Evolutionary conservation across 2,329 filamentous ascomycete genomes (phyloP).

Genomic region (Zelopaecilomyces penicillatus): DNA sequence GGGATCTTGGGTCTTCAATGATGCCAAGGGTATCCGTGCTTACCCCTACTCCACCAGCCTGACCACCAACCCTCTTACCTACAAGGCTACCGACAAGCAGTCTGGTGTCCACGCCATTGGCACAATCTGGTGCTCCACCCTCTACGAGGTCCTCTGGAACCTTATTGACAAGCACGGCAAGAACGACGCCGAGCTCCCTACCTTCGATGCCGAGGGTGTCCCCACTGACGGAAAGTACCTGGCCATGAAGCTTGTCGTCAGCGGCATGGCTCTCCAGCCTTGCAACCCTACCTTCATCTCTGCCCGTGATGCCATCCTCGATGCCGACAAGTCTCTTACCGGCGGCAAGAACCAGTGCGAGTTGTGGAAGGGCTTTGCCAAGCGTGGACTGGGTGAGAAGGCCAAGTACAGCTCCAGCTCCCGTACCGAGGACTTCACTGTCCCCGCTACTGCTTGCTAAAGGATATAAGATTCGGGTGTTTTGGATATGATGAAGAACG

Average conservation of each 20-base stretch:
- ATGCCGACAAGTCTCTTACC: constrained; percentile 44
- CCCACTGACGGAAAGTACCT: constrained; percentile 46
- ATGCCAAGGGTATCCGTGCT: constrained; percentile 35
- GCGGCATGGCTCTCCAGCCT: constrained; percentile 46
- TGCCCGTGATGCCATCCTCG: constrained; percentile 46
- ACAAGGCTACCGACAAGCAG: constrained; percentile 32
- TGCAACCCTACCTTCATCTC: constrained; percentile 47
- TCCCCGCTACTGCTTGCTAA: constrained; percentile 18
- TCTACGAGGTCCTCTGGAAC: constrained; percentile 52
- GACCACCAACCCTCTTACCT: constrained; percentile 41
- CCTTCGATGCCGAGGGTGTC: constrained; percentile 32
- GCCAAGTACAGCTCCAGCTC: constrained; percentile 22
- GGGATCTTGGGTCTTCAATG: constrained; percentile 41
- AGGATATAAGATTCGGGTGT: not conserved
- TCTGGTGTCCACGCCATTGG: constrained; percentile 39
- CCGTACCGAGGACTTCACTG: constrained; percentile 23
- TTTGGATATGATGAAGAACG: not conserved
- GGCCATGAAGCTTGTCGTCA: constrained; percentile 42
- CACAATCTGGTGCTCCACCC: constrained; percentile 41
- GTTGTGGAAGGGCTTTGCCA: constrained; percentile 48
- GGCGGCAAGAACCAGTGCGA: constrained; percentile 41
- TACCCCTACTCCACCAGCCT: constrained; percentile 44
- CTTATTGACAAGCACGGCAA: constrained; percentile 48
- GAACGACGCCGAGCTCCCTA: constrained; percentile 33
- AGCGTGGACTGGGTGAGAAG: constrained; percentile 42